phyloP scores from a whole-genome alignment of 2,329 filamentous ascomycete species.

The Talaromyces atroroseus region DNA sequence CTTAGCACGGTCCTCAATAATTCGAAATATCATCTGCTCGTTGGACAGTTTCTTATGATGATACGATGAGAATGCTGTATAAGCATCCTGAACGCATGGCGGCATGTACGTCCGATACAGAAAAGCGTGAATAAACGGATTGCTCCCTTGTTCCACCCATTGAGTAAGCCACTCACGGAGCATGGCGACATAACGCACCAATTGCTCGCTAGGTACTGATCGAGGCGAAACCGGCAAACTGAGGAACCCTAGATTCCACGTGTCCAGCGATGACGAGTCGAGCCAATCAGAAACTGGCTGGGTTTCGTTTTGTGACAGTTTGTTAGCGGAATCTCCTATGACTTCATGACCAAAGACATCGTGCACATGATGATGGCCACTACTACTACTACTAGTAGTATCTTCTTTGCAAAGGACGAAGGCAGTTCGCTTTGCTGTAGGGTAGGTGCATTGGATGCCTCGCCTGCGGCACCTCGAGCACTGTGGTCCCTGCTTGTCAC shows the following conservation, averaged over 20 bases:
- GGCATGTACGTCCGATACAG: background rate
- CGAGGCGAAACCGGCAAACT: background rate
- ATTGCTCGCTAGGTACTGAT: background rate
- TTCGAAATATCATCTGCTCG: background rate
- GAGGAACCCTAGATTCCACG: background rate
- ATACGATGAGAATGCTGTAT: background rate
- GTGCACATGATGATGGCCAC: background rate
- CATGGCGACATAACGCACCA: background rate
- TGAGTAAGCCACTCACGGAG: background rate
- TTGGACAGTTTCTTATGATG: background rate
- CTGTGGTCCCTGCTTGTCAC: background rate
- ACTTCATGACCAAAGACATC: background rate
- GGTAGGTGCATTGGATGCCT: slow-evolving; percentile 1
- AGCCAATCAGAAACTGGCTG: background rate
- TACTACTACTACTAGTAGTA: background rate
- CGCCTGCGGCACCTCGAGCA: background rate
- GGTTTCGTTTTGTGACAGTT: background rate
- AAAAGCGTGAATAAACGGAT: background rate
- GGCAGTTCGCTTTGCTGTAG: background rate
- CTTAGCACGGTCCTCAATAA: background rate
- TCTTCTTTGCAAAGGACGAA: background rate
- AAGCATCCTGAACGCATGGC: slow-evolving; percentile 1
- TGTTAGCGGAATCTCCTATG: background rate
- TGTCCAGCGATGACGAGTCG: background rate
- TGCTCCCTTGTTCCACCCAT: slow-evolving; percentile 2